Evolutionary conservation across 73 alveolate species (phyloP), one percentile per base, ranked within the genome.

Genomic region (Paramecium pentaurelia): DNA sequence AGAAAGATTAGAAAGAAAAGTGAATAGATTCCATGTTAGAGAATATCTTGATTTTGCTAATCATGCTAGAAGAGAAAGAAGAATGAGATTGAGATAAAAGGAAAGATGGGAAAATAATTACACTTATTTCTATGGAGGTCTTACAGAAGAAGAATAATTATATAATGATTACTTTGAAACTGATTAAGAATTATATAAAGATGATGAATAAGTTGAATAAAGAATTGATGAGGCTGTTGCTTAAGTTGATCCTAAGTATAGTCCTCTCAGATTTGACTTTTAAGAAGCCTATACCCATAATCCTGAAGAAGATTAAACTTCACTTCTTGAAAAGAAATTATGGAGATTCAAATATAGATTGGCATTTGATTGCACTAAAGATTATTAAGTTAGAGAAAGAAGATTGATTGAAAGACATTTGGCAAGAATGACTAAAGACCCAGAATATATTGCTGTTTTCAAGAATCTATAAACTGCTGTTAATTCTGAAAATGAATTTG

Each of bases 11-110:
- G 94, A 94, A 95, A 73, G 90, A 77, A 95, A 93, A 90, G 95
- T 95, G 49, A 94, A 95, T 68, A 92, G 94, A 73, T 96, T 92
- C 96, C 77, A 95, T 30, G 93, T 86, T 30, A 95, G 99, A 92
- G 94, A 88, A 60, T 94, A 94, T 95, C 47, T 92, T 30, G 99
- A 96, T 85, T 94, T 94, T 12, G 96, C 91, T 40, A 93, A 95
- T 86, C 99, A 96, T 92, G 98, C 93, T 30, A 94, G 99, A 93
- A 92, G 99, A 73, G 99, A 96, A 95, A 77, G 71, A 60, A 95
- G 99, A 93, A 95, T 96, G 99, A 96, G 95, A 14, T 95, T 93
- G 37, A 88, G 96, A 71, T 95, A 94, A 93, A 88, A 89, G 54
- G 97, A 95, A 75, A 96, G 97, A 92, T 93, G 98, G 97, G 94